Conservation (phyloP, 495 filamentous ascomycete genomes). For the Diplogelasinospora grovesii region DNA sequence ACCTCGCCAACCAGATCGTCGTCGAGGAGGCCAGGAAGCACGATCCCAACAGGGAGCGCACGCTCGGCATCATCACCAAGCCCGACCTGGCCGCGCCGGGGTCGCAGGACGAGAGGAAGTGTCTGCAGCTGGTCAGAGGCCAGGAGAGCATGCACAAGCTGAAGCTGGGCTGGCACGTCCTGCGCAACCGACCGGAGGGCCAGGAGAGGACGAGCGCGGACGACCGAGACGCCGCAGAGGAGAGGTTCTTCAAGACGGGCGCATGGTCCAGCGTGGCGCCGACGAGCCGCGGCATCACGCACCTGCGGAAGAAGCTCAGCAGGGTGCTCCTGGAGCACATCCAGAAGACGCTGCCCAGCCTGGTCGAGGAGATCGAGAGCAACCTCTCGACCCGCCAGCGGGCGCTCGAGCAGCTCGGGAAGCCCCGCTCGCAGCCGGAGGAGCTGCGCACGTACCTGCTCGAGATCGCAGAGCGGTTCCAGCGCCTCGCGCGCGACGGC, state of each 20-base stretch:
- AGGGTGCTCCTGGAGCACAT: slow-evolving; percentile 23
- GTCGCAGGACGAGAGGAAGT: slow-evolving; percentile 8
- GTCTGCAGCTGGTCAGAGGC: slow-evolving; percentile 9
- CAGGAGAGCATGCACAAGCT: slow-evolving; percentile 14
- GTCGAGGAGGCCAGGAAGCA: slow-evolving; percentile 33
- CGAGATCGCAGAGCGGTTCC: slow-evolving; percentile 20
- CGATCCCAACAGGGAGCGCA: slow-evolving; percentile 39
- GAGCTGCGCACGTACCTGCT: slow-evolving; percentile 21
- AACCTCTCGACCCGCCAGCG: slow-evolving; percentile 12
- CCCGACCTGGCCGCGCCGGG: slow-evolving; percentile 39
- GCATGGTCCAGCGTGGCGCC: slow-evolving; percentile 28
- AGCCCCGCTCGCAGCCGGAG: slow-evolving; percentile 15
- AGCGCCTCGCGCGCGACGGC: slow-evolving; percentile 17
- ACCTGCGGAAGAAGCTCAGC: slow-evolving; percentile 27
- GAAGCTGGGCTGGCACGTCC: slow-evolving; percentile 52
- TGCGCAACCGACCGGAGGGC: slow-evolving; percentile 54
- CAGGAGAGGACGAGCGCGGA: slow-evolving; percentile 24
- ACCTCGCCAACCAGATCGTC: slow-evolving; percentile 46
- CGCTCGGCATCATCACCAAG: slow-evolving; percentile 53
- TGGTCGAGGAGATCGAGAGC: slow-evolving; percentile 21
- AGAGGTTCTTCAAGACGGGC: slow-evolving; percentile 33
- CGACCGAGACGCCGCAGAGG: slow-evolving; percentile 37
- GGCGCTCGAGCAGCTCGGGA: slow-evolving; percentile 18
- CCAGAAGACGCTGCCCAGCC: slow-evolving; percentile 14
- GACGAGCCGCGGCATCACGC: slow-evolving; percentile 16